A percentile compares a stretch with the other conserved stretches of the same genome.
phyloP scores from a whole-genome alignment of 2,329 filamentous ascomycete genomes.

The Akanthomyces uredinophilus region DNA sequence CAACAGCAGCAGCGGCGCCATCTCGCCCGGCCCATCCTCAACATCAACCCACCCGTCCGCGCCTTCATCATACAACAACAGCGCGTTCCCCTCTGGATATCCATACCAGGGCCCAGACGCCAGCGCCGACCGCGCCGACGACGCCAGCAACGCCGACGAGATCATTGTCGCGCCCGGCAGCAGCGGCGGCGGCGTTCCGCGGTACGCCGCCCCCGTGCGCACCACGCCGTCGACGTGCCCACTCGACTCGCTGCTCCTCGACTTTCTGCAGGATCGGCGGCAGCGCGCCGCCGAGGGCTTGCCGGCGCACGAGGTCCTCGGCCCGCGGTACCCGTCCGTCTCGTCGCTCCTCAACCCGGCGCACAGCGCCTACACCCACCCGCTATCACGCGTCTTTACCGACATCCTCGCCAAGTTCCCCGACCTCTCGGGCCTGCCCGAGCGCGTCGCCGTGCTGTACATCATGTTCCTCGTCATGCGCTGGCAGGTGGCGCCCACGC shows the following conservation, averaged over 20 bases:
- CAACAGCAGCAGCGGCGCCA: neutral
- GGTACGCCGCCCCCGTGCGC: slow-evolving; percentile 38
- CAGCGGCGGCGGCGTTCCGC: slow-evolving; percentile 8
- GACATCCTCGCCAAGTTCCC: slow-evolving; percentile 83
- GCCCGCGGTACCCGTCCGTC: slow-evolving; percentile 75
- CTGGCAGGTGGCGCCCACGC: slow-evolving; percentile 76
- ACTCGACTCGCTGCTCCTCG: slow-evolving; percentile 71
- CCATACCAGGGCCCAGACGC: neutral
- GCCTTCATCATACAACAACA: neutral
- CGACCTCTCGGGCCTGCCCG: slow-evolving; percentile 69
- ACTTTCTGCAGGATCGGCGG: slow-evolving; percentile 67
- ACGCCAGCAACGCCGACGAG: slow-evolving; percentile 7
- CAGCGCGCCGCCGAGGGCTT: slow-evolving; percentile 62
- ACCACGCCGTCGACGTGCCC: slow-evolving; percentile 68
- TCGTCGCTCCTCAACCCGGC: slow-evolving; percentile 71
- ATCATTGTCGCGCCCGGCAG: neutral
- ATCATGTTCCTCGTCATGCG: slow-evolving; percentile 83
- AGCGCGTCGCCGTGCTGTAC: slow-evolving; percentile 77
- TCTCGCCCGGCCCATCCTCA: neutral
- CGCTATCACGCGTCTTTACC: slow-evolving; percentile 77
- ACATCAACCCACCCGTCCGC: neutral
- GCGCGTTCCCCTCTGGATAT: neutral
- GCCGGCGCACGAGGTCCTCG: slow-evolving; percentile 60
- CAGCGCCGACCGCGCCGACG: neutral
- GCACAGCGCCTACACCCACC: slow-evolving; percentile 59